phyloP scores from a whole-genome alignment of 2,329 filamentous ascomycete species.

The Penicillium oxalicum region DNA sequence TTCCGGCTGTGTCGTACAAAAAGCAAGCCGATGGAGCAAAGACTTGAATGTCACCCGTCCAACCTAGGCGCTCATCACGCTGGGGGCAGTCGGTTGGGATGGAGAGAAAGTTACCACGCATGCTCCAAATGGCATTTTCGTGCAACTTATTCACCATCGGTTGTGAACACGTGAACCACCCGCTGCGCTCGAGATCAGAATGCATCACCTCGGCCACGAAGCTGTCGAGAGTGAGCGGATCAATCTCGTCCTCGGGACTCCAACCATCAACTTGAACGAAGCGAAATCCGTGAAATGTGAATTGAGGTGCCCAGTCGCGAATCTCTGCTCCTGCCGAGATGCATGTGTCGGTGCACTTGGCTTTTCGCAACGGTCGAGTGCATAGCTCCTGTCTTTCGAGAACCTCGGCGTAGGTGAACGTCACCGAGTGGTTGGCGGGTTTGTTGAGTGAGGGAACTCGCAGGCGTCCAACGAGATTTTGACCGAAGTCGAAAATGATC shows the following conservation, averaged over 20 bases:
- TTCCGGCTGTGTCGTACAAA: slow-evolving; percentile 49
- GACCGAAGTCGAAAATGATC: slow-evolving; percentile 52
- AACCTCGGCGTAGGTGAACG: slow-evolving; percentile 50
- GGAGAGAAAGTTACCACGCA: slow-evolving; percentile 54
- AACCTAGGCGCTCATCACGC: slow-evolving; percentile 50
- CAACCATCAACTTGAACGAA: slow-evolving; percentile 34
- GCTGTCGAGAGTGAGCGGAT: background rate
- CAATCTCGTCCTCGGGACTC: slow-evolving; percentile 1
- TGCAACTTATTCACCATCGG: slow-evolving; percentile 50
- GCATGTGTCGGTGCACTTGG: slow-evolving; percentile 40
- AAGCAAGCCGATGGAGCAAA: slow-evolving; percentile 50
- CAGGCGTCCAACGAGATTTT: slow-evolving; percentile 52
- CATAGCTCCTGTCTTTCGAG: slow-evolving; percentile 45
- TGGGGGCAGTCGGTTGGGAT: slow-evolving; percentile 56
- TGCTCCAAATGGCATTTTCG: slow-evolving; percentile 51
- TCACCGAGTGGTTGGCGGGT: slow-evolving; percentile 16
- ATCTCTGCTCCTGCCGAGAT: slow-evolving; percentile 28
- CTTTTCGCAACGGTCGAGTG: slow-evolving; percentile 41
- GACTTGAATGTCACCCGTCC: slow-evolving; percentile 49
- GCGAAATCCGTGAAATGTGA: slow-evolving; percentile 51
- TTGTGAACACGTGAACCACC: slow-evolving; percentile 50
- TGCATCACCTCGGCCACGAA: slow-evolving; percentile 37
- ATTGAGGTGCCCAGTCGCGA: slow-evolving; percentile 41
- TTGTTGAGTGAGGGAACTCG: slow-evolving; percentile 27
- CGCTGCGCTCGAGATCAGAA: slow-evolving; percentile 48